Conservation (phyloP, 768 basidiomycete species). For the Lentinula aciculospora region DNA sequence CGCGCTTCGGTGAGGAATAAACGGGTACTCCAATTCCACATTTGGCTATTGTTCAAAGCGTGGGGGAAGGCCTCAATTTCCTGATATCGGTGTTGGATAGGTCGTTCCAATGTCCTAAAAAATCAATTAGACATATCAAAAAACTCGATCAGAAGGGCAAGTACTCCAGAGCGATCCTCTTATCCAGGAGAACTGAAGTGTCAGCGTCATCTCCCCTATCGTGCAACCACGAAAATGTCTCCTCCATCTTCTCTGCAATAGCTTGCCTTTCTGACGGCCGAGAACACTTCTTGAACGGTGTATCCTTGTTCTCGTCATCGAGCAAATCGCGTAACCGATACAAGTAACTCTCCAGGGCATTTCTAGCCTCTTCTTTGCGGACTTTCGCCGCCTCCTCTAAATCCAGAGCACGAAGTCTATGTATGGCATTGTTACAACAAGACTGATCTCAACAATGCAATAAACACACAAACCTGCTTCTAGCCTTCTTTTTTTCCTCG, state of each 20-base stretch:
- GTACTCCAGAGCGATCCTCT: slow-evolving; percentile 80
- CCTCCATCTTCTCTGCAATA: slow-evolving; percentile 64
- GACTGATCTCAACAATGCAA: neutral
- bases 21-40: slow-evolving; percentile 83
- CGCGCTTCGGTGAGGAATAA: slow-evolving; percentile 83
- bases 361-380: slow-evolving; percentile 84
- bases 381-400: slow-evolving; percentile 69
- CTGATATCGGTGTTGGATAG: slow-evolving; percentile 81
- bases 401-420: slow-evolving; percentile 76
- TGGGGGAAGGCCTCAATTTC: slow-evolving; percentile 85
- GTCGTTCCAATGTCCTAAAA: slow-evolving; percentile 68
- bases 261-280: slow-evolving; percentile 61
- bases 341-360: slow-evolving; percentile 88
- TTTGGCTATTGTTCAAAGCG: slow-evolving; percentile 76
- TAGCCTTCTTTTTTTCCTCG: slow-evolving; percentile 68
- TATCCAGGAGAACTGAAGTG: slow-evolving; percentile 66
- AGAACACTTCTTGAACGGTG: slow-evolving; percentile 85
- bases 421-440: neutral
- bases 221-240: slow-evolving; percentile 76
- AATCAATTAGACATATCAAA: neutral
- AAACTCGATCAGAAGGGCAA: slow-evolving; percentile 21
- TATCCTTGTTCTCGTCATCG: slow-evolving; percentile 53
- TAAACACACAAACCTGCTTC: slow-evolving; percentile 54
- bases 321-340: slow-evolving; percentile 86
- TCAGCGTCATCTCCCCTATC: slow-evolving; percentile 82